Evolutionary conservation across 306 rosid genomes (phyloP), one percentile per base, ranked within the genome.

Genomic region (Castanea mollissima): DNA sequence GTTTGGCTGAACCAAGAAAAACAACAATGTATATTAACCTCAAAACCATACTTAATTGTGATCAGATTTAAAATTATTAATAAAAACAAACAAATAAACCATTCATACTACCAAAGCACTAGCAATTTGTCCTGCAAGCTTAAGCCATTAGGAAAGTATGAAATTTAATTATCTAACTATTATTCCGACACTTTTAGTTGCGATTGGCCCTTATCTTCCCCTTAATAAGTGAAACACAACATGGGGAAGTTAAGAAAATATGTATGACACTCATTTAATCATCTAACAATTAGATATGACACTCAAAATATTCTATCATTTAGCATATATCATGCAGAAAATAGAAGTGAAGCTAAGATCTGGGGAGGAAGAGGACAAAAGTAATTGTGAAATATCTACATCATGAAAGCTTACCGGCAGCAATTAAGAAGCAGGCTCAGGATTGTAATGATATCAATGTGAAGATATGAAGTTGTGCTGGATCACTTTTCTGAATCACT

Each of bases 1-100:
- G 92, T 19, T 55, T 65, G 78, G 85, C 97, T 94, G 92, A 85
- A 86, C 65, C 12, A 81, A 44, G 13, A 83, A 82, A 74, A 19
- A 56, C 80, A 46, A 57, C 16, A 19, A 34, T 46, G 3, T 15
- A 74, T 11, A 46, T 25, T 72, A 54, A 76, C 29, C 55, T 74
- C 44, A 44, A 72, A 32, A 67, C 27, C 67, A 21, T 4, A 60
- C 2, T 10, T 12, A 21, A 25, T 23, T 21, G 25, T 25, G 32
- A 58, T 1, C 46, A 41, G 11, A 8, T 41, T 41, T 41, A 38
- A 41, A 41, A 41, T 38, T 7, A 38, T 7, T 38, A 38, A 9
- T 11, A 41, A 6, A 46, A 46, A 49, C 0, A 49, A 49, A 49
- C 0, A 60, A 56, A 56, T 0, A n/a, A 59, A 59, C 11, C 12